These are phyloP conservation scores for Apiospora saccharicola DNA, from an alignment of 2,329 filamentous ascomycete genomes.

Conservation along the genomic window DNA sequence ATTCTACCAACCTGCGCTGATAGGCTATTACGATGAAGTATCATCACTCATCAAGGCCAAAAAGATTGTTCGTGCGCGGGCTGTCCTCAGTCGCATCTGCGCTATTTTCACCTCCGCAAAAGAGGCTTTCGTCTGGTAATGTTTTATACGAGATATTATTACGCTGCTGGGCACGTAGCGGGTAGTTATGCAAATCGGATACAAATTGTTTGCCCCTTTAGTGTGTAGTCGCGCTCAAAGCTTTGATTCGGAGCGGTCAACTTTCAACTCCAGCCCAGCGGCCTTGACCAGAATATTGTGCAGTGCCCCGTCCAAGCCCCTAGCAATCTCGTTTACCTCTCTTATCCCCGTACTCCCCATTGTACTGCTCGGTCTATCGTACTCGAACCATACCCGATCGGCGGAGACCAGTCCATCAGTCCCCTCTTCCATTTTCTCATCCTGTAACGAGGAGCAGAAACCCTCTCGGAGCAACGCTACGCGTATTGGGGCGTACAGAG, in stretches of 20 bases:
- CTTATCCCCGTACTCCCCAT: not conserved
- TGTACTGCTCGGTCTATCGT: not conserved
- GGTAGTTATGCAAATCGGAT: too few species aligned
- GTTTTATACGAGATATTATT: too few species aligned
- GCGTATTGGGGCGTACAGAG: constrained; percentile 15
- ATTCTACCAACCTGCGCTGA: too few species aligned
- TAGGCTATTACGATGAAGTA: too few species aligned
- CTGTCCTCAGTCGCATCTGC: too few species aligned
- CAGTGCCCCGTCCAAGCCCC: not conserved
- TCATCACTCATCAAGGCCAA: too few species aligned
- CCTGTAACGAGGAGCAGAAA: not conserved
- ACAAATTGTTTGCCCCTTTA: not conserved
- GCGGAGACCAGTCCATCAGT: rapidly evolving
- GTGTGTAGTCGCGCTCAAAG: not conserved
- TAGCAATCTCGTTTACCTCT: not conserved
- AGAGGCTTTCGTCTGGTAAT: too few species aligned
- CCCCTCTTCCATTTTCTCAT: not conserved
- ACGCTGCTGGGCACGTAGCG: too few species aligned
- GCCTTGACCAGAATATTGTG: not conserved
- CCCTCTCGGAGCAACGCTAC: not conserved
- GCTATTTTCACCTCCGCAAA: too few species aligned
- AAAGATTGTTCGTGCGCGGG: too few species aligned
- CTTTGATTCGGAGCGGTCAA: not conserved
- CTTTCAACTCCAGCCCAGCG: not conserved
- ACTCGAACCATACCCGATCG: constrained; percentile 1